Percentiles rank a stretch among this genome's conserved stretches.
Conservation (phyloP, 75 land plant species). For the Picea sitchensis region DNA sequence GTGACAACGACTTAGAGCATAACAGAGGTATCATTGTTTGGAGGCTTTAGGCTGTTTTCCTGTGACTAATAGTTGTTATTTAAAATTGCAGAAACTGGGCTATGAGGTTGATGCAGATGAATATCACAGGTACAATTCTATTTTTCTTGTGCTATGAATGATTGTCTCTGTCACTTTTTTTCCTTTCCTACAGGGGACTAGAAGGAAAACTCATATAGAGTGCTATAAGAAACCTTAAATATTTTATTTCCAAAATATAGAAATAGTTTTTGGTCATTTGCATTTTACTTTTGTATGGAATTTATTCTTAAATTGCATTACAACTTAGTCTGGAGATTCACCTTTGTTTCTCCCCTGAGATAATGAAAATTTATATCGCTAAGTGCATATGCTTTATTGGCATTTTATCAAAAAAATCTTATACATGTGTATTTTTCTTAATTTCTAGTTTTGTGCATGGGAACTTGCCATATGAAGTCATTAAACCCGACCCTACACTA, state of each 20-base stretch:
- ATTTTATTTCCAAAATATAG: not conserved
- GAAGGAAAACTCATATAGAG: not conserved
- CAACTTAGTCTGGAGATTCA: not conserved
- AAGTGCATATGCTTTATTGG: not conserved
- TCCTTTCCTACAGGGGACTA: not conserved
- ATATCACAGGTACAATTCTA: slow-evolving; percentile 57
- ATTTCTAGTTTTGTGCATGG: slow-evolving; percentile 9
- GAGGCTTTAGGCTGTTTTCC: not conserved
- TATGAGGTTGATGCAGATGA: slow-evolving; percentile 71
- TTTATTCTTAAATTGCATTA: no score
- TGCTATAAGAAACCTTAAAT: not conserved
- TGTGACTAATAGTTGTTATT: not conserved
- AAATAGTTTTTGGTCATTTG: not conserved
- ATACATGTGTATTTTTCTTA: not conserved
- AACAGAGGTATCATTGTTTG: not conserved
- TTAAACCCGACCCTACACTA: slow-evolving; percentile 57
- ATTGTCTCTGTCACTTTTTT: not conserved
- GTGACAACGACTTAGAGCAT: not conserved
- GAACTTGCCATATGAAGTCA: slow-evolving; percentile 45
- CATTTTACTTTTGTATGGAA: no score
- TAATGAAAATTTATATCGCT: not conserved
- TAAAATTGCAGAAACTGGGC: slow-evolving; percentile 55
- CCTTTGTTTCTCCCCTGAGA: not conserved
- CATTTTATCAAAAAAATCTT: slow-evolving; percentile 9
- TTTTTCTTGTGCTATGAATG: not conserved